A percentile compares a stretch with the other conserved stretches of the same genome.
These are phyloP conservation scores for Neonectria faginata DNA, from an alignment of 2,329 filamentous ascomycete genomes.

Conservation along the genomic window DNA sequence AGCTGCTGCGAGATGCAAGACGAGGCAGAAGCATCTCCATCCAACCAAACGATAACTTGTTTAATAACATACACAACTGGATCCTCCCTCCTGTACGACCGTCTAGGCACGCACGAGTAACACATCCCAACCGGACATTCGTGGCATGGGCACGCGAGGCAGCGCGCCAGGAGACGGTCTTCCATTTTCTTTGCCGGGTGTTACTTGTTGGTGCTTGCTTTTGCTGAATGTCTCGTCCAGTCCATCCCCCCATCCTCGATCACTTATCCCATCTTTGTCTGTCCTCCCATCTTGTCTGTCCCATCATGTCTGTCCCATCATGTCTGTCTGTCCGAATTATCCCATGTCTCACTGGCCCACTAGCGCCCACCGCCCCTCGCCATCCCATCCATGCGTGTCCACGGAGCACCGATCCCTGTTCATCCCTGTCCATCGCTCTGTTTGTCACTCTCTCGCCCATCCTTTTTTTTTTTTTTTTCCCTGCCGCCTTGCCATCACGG, in stretches of 20 bases:
- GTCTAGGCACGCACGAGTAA: background rate
- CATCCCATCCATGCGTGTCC: slow-evolving; percentile 18
- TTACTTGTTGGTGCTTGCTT: slow-evolving; percentile 1
- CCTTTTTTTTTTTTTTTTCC: background rate
- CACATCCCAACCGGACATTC: slow-evolving; percentile 10
- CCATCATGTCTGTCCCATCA: slow-evolving; percentile 33
- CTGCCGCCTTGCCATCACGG: slow-evolving; percentile 39
- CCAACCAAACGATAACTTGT: slow-evolving; percentile 10
- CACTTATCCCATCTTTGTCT: background rate
- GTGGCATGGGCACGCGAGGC: slow-evolving; percentile 8
- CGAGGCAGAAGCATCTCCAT: too few relatives aligned
- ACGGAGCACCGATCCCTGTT: slow-evolving; percentile 38
- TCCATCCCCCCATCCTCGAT: background rate
- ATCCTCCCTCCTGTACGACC: background rate
- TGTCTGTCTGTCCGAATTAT: slow-evolving; percentile 32
- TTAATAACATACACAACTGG: background rate
- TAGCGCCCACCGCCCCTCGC: slow-evolving; percentile 40
- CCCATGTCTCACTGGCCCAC: slow-evolving; percentile 44
- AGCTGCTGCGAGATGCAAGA: too few relatives aligned
- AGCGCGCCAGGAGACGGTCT: slow-evolving; percentile 12
- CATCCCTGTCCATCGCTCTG: slow-evolving; percentile 28
- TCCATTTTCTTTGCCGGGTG: slow-evolving; percentile 24
- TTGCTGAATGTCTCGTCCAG: slow-evolving; percentile 14
- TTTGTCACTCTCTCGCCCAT: slow-evolving; percentile 16
- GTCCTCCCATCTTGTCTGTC: slow-evolving; percentile 28